Conservation (phyloP, 2,329 filamentous ascomycete species). For the Conoideocrella luteorostrata region DNA sequence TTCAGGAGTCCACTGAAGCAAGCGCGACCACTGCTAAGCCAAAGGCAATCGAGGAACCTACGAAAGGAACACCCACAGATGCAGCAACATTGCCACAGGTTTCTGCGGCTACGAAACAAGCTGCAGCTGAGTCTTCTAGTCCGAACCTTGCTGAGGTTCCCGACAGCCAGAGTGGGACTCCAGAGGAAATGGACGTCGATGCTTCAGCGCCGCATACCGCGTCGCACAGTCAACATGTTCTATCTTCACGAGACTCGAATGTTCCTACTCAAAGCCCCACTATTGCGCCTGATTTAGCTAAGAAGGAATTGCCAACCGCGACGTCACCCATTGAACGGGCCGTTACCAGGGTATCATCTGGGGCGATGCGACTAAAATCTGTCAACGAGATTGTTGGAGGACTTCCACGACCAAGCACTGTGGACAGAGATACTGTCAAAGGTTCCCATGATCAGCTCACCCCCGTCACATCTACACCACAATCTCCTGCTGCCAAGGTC, state of each 20-base stretch:
- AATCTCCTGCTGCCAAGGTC: conserved; percentile 31
- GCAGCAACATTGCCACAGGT: neutral
- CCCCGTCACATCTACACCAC: conserved; percentile 36
- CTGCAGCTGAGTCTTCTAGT: neutral
- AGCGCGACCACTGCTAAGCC: conserved; percentile 15
- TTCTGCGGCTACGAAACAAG: neutral
- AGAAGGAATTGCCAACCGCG: conserved; percentile 13
- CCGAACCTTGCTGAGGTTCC: conserved; percentile 20
- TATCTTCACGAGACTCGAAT: conserved; percentile 4
- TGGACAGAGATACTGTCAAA: conserved; percentile 28
- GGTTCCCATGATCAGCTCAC: conserved; percentile 29
- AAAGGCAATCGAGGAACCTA: conserved; percentile 4
- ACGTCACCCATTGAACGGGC: conserved; percentile 39
- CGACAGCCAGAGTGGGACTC: conserved; percentile 27
- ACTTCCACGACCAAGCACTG: conserved; percentile 30
- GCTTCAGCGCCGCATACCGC: conserved; percentile 17
- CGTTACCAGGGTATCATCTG: conserved; percentile 64
- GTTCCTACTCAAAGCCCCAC: conserved; percentile 8
- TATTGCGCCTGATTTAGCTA: conserved; percentile 7
- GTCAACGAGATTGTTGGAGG: conserved; percentile 66
- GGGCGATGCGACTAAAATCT: conserved; percentile 64
- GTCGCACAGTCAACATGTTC: conserved; percentile 9
- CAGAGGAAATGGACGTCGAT: conserved; percentile 31
- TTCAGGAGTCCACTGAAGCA: conserved; percentile 35
- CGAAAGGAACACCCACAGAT: neutral